Evolutionary conservation across 306 rosid species (phyloP).

Genomic region (Cicer yamashitae): DNA sequence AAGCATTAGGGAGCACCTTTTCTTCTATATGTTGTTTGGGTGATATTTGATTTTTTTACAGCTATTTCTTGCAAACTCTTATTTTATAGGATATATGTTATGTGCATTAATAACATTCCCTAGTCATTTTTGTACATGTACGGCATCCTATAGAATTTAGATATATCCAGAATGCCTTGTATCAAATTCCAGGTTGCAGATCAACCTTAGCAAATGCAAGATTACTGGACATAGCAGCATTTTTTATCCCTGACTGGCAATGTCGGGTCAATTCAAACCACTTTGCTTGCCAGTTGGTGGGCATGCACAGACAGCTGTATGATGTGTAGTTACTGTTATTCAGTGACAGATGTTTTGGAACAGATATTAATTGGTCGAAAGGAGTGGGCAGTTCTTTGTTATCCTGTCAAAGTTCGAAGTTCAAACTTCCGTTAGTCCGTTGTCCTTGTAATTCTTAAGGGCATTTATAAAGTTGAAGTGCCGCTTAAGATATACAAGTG

Average conservation of each 20-base stretch:
- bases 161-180: slow-evolving; percentile 66
- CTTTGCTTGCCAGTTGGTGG: slow-evolving; percentile 52
- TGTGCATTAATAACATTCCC: slow-evolving; percentile 38
- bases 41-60: slow-evolving; percentile 29
- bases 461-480: slow-evolving; percentile 37
- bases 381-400: slow-evolving; percentile 37
- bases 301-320: slow-evolving; percentile 47
- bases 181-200: slow-evolving; percentile 79
- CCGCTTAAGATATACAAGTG: slow-evolving; percentile 41
- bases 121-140: slow-evolving; percentile 45
- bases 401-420: slow-evolving; percentile 42
- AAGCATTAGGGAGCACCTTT: slow-evolving; percentile 9
- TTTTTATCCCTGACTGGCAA: slow-evolving; percentile 53
- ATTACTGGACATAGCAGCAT: slow-evolving; percentile 53
- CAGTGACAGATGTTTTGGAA: slow-evolving; percentile 41
- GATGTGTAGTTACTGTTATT: slow-evolving; percentile 44
- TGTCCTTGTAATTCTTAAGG: slow-evolving; percentile 41
- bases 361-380: slow-evolving; percentile 37
- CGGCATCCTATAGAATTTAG: slow-evolving; percentile 57
- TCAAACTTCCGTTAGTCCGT: slow-evolving; percentile 31
- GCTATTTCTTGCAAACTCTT: slow-evolving; percentile 29
- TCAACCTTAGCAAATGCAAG: slow-evolving; percentile 61
- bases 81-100: slow-evolving; percentile 17
- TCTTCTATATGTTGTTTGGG: slow-evolving; percentile 14
- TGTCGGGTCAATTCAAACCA: slow-evolving; percentile 54